Evolutionary conservation across 345 rosid genomes (phyloP), one percentile per base, ranked within the genome.

Genomic region (Eucalyptus dawsonii): DNA sequence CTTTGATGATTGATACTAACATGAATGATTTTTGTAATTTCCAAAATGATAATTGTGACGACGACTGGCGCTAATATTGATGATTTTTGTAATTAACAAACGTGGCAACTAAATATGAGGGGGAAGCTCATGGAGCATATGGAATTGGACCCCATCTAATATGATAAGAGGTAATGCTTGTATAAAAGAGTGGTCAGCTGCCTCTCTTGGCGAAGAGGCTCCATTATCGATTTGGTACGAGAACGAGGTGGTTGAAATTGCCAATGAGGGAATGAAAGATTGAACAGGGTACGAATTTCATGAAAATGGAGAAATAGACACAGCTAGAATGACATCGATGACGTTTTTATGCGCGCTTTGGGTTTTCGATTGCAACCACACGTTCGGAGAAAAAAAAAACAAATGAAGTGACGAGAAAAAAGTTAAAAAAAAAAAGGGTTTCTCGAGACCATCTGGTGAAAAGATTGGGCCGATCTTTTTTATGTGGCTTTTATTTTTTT

Each of bases 1-100:
- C 0, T 6, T 4, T 29, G 69, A 60, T 3, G 4, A 27, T 29
- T 1, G 9, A 12, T 13, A 6, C 2, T 12, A 6, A 13, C 4
- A 3, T 27, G 69, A 29, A 12, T 5, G 4, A 27, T 60, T 60
- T 60, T 60, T 60, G 8, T 13, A 60, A 60, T 60, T 25, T 53
- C 8, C 25, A 21, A 53, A 53, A 5, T 19, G 44, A 19, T 1
- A 34, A 34, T 53, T 53, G 58, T 24, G 6, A 67, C 6, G 3
- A 67, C 3, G 10, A 65, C 3, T 9, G 1, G 5, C 0, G 11
- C 4, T 60, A 13, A 60, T 27, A 29, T 60, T 13, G 31, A 12
- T 5, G 15, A 0, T 6, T 60, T 60, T 60, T 60, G 16, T 13
- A 60, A 60, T 11, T 62, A 7, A 4, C 40, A 65, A 14, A 15